Percentiles rank a stretch among this genome's conserved stretches.
phyloP scores from a whole-genome alignment of 176 grass and related monocot species.

The Paspalum vaginatum region DNA sequence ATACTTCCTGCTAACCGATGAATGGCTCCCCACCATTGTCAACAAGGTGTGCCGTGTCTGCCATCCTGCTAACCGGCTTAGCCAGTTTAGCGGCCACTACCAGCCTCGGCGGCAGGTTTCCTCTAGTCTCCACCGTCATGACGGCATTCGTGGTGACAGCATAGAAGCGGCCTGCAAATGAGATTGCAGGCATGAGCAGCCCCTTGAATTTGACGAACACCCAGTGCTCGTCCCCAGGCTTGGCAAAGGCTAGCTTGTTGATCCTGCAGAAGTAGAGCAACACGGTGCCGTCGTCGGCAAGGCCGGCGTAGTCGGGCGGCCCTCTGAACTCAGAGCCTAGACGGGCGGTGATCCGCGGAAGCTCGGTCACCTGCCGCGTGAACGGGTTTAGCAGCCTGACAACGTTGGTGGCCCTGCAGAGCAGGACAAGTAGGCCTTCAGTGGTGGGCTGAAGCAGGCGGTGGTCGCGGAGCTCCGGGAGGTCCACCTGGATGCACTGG shows the following conservation, averaged over 20 bases:
- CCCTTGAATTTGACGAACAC: not conserved
- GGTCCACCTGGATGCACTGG: not conserved
- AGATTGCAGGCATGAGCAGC: not conserved
- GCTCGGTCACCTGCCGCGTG: not conserved
- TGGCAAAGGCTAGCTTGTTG: not conserved
- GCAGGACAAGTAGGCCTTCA: not conserved
- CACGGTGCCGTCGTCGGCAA: not conserved
- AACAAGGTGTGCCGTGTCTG: not conserved
- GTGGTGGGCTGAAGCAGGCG: rapidly evolving
- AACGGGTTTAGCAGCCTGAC: conserved; percentile 11
- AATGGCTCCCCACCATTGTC: not conserved
- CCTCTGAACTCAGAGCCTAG: not conserved
- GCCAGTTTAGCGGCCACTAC: not conserved
- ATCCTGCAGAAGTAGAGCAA: not conserved
- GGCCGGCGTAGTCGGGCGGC: not conserved
- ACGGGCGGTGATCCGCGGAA: not conserved
- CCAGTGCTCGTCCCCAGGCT: not conserved
- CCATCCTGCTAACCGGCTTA: not conserved
- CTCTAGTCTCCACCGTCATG: conserved; percentile 3
- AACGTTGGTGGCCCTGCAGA: rapidly evolving
- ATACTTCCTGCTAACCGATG: not conserved
- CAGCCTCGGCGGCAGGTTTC: too few relatives aligned
- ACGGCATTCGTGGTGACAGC: not conserved
- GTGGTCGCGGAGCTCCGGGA: conserved; percentile 15
- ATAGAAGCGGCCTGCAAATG: not conserved